These are phyloP conservation scores for Starmerella apicola DNA, from an alignment of 805 yeast species.

Conservation along the genomic window DNA sequence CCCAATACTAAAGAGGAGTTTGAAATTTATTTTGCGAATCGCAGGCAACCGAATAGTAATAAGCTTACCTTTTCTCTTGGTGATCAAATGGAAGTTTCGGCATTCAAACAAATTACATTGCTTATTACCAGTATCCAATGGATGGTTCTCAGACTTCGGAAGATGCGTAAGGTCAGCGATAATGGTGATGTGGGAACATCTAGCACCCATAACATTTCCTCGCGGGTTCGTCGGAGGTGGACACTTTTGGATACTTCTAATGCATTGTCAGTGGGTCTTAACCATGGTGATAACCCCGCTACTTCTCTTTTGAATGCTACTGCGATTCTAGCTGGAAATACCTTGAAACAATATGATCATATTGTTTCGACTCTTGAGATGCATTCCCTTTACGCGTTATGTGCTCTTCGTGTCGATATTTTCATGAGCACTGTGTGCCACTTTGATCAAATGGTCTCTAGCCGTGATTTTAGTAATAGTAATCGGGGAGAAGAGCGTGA, in stretches of 20 bases:
- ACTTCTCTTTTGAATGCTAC: slow-evolving; percentile 1
- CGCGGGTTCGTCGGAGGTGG: slow-evolving; percentile 25
- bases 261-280: neutral
- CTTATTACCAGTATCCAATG: slow-evolving; percentile 45
- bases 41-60: slow-evolving; percentile 11
- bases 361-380: slow-evolving; percentile 21
- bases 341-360: slow-evolving; percentile 24
- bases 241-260: slow-evolving; percentile 22
- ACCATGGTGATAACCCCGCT: neutral
- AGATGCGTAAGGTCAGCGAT: slow-evolving; percentile 25
- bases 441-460: slow-evolving; percentile 37
- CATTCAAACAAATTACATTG: slow-evolving; percentile 40
- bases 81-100: slow-evolving; percentile 43
- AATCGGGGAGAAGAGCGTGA: slow-evolving; percentile 52
- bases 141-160: slow-evolving; percentile 50
- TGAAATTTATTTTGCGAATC: slow-evolving; percentile 15
- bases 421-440: slow-evolving; percentile 42
- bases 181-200: neutral
- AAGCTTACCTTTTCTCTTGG: slow-evolving; percentile 29
- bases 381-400: slow-evolving; percentile 22
- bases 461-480: slow-evolving; percentile 39
- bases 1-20: slow-evolving; percentile 19
- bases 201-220: slow-evolving; percentile 7
- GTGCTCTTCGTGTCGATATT: slow-evolving; percentile 46
- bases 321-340: slow-evolving; percentile 15